A percentile compares a stretch with the other conserved stretches of the same genome.
These are phyloP conservation scores for Colletotrichum theobromicola DNA, from an alignment of 2,329 filamentous ascomycete species.

Conservation along the genomic window DNA sequence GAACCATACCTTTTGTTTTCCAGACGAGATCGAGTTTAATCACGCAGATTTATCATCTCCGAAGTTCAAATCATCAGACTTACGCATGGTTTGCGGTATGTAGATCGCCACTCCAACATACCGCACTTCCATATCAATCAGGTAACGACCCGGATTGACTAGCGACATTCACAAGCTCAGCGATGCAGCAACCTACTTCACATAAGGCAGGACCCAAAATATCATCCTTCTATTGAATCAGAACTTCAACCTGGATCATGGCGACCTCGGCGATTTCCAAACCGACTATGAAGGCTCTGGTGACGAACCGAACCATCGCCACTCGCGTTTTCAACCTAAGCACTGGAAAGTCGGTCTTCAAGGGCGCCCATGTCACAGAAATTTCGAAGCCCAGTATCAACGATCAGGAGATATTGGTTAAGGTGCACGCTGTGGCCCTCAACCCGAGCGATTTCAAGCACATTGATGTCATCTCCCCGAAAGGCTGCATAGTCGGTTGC, in stretches of 20 bases:
- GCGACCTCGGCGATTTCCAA: neutral
- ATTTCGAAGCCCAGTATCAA: neutral
- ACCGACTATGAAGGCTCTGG: slow-evolving; percentile 24
- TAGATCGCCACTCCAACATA: neutral
- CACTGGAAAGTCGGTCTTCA: slow-evolving; percentile 27
- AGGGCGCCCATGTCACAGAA: neutral
- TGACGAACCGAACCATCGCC: slow-evolving; percentile 6
- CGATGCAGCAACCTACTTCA: neutral
- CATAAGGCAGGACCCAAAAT: too few relatives aligned
- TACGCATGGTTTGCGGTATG: neutral
- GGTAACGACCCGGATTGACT: neutral
- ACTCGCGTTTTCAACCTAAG: neutral
- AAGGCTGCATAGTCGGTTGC: slow-evolving; percentile 29
- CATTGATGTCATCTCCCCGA: slow-evolving; percentile 31
- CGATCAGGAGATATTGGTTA: slow-evolving; percentile 29
- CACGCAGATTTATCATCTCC: neutral
- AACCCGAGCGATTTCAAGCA: slow-evolving; percentile 38
- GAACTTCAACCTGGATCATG: neutral
- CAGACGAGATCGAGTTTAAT: neutral
- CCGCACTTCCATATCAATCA: neutral
- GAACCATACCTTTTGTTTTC: neutral
- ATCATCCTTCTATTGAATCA: too few relatives aligned
- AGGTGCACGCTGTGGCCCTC: slow-evolving; percentile 34
- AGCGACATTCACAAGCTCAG: neutral
- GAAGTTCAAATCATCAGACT: neutral